Conservation (phyloP, 257 asterid genomes). For the Cruciata laevipes region DNA sequence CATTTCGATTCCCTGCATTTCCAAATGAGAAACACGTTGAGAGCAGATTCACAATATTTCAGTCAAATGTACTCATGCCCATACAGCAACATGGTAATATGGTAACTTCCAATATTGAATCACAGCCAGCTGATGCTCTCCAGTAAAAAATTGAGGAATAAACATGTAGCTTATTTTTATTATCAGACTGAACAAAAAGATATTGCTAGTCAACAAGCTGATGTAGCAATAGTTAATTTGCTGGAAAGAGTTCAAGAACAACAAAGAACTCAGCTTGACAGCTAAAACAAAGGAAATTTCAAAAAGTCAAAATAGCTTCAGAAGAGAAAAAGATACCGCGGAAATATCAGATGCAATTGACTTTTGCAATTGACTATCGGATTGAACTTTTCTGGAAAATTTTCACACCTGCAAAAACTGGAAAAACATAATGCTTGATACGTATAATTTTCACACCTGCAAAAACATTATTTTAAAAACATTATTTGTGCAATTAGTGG, state of each 20-base stretch:
- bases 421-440: no score
- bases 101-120: not conserved
- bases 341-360: not conserved
- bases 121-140: not conserved
- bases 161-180: not conserved
- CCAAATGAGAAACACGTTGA: not conserved
- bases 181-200: not conserved
- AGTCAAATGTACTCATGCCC: not conserved
- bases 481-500: no score
- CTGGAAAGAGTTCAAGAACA: not conserved
- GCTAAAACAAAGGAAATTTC: not conserved
- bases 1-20: constrained; percentile 84
- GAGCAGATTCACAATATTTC: not conserved
- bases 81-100: not conserved
- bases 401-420: no score
- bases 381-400: no score
- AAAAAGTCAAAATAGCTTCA: not conserved
- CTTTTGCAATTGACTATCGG: no score
- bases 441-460: no score
- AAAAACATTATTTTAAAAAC: no score
- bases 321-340: not conserved
- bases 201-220: not conserved
- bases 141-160: not conserved
- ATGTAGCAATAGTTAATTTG: not conserved
- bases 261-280: not conserved